Evolutionary conservation across 257 asterid species (phyloP).

Genomic region (Nemophila menziesii): DNA sequence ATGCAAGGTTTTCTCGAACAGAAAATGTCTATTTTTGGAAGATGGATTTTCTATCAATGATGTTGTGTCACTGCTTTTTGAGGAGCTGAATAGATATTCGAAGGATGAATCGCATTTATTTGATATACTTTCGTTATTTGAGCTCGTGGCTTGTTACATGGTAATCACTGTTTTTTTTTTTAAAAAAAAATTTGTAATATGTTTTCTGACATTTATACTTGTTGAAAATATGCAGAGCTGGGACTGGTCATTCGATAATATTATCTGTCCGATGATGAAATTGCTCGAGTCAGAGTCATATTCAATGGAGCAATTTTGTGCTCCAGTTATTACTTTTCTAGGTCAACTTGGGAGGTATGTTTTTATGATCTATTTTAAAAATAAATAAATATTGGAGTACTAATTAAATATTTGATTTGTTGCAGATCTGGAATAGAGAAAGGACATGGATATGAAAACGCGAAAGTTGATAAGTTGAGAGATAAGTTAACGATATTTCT

Average conservation of each 20-base stretch:
- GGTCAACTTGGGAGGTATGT: slow-evolving; percentile 88
- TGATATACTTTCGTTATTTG: slow-evolving; percentile 60
- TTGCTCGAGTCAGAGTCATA: slow-evolving; percentile 38
- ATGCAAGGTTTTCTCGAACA: slow-evolving; percentile 26
- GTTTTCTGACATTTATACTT: slow-evolving; percentile 3
- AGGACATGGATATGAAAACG: slow-evolving; percentile 47
- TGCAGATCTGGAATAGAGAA: slow-evolving; percentile 61
- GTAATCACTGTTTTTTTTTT: slow-evolving; percentile 18
- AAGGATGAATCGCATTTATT: slow-evolving; percentile 22
- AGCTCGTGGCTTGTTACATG: slow-evolving; percentile 59
- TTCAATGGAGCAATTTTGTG: slow-evolving; percentile 29
- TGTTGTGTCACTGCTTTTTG: slow-evolving; percentile 42
- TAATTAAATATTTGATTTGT: slow-evolving; percentile 4
- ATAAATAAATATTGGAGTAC: neutral
- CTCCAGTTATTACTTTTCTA: slow-evolving; percentile 46
- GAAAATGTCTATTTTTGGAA: slow-evolving; percentile 56
- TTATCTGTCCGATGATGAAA: slow-evolving; percentile 33
- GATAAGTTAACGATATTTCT: slow-evolving; percentile 29
- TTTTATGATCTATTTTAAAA: neutral
- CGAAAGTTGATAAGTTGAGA: slow-evolving; percentile 40
- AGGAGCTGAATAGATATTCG: slow-evolving; percentile 40
- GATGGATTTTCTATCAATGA: slow-evolving; percentile 43
- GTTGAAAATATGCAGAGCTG: slow-evolving; percentile 48
- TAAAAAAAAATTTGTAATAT: neutral
- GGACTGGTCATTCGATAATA: slow-evolving; percentile 56